Conservation (phyloP, 768 basidiomycete species). For the Leucocoprinus sp. region DNA sequence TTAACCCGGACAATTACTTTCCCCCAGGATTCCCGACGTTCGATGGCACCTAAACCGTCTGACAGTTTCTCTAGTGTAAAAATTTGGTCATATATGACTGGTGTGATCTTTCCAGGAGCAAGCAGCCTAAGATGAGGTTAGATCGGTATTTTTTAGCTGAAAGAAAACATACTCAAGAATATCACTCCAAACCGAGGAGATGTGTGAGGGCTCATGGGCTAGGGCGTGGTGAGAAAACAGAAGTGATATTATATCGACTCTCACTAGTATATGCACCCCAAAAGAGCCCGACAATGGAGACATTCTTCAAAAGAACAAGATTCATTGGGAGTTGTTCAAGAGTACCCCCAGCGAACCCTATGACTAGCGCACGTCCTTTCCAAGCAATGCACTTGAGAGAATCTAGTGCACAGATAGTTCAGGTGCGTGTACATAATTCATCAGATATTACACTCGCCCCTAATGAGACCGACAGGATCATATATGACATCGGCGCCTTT, state of each 20-base stretch:
- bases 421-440: not conserved
- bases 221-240: conserved; percentile 9
- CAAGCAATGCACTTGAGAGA: conserved; percentile 89
- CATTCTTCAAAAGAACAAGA: conserved; percentile 76
- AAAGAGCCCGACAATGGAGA: conserved; percentile 75
- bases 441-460: conserved; percentile 30
- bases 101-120: conserved; percentile 51
- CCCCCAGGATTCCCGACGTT: conserved; percentile 85
- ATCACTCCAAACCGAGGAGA: conserved; percentile 64
- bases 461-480: conserved; percentile 79
- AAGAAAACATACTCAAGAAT: conserved; percentile 46
- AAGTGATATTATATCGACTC: conserved; percentile 15
- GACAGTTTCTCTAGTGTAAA: conserved; percentile 62
- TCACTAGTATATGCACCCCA: conserved; percentile 78
- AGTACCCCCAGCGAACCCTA: conserved; percentile 82
- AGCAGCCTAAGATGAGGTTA: conserved; percentile 44
- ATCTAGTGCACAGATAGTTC: conserved; percentile 33
- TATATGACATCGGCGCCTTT: conserved; percentile 83
- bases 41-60: conserved; percentile 68
- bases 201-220: conserved; percentile 60
- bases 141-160: not conserved
- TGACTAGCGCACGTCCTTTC: conserved; percentile 88
- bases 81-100: conserved; percentile 60
- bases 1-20: conserved; percentile 69
- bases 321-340: conserved; percentile 90